These are phyloP conservation scores for Coleophoma crateriformis DNA, from an alignment of 2,329 filamentous ascomycete species.

Conservation along the genomic window DNA sequence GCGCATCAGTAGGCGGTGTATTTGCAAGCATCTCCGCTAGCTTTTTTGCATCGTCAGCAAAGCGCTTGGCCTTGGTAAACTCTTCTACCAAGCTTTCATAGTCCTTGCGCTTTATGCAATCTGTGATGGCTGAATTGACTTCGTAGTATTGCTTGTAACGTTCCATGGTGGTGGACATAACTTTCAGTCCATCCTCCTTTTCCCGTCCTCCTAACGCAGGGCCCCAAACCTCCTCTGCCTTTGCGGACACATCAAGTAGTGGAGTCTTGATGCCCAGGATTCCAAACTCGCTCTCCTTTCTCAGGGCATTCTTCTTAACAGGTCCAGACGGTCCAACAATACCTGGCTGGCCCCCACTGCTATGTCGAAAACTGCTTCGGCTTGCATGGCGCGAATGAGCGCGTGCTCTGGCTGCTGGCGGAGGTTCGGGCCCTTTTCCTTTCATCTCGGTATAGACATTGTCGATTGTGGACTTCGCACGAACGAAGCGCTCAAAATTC, in stretches of 20 bases:
- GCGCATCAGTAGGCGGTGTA: constrained; percentile 63
- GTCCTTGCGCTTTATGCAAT: constrained; percentile 85
- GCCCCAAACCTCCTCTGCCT: constrained; percentile 96
- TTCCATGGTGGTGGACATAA: constrained; percentile 69
- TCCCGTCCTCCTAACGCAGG: constrained; percentile 87
- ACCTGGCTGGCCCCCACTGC: constrained; percentile 26
- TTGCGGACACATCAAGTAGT: constrained; percentile 82
- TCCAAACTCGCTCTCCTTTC: constrained; percentile 90
- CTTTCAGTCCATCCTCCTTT: constrained; percentile 81
- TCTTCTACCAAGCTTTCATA: constrained; percentile 84
- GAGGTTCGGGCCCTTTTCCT: constrained; percentile 55
- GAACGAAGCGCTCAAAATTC: constrained; percentile 97
- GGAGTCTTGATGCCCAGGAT: constrained; percentile 84
- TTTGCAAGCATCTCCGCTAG: constrained; percentile 54
- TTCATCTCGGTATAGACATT: constrained; percentile 99
- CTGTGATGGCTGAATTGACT: constrained; percentile 68
- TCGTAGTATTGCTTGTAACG: constrained; percentile 79
- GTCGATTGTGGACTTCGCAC: constrained; percentile 95
- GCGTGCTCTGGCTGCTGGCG: constrained; percentile 29
- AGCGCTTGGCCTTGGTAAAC: constrained; percentile 75
- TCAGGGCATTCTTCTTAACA: constrained; percentile 79
- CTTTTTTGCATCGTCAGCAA: constrained; percentile 70
- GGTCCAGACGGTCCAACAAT: constrained; percentile 39
- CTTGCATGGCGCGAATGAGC: constrained; percentile 28
- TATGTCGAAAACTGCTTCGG: constrained; percentile 31